A percentile compares a stretch with the other conserved stretches of the same genome.
Evolutionary conservation across 2,329 filamentous ascomycete genomes (phyloP).

Genomic region (Colletotrichum brevisporum): DNA sequence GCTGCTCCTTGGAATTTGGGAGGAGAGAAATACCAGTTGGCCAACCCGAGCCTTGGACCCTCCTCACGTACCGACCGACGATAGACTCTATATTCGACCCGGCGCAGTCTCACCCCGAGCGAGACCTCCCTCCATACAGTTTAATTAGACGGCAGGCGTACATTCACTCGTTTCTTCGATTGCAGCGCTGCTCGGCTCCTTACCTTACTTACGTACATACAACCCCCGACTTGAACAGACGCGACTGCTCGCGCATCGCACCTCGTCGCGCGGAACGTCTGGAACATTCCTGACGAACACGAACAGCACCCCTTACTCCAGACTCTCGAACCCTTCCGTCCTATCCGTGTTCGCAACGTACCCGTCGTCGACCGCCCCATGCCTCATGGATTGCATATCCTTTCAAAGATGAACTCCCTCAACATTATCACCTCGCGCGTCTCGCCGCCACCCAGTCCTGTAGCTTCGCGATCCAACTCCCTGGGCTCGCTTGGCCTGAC

Average conservation of each 20-base stretch:
- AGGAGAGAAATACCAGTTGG: slow-evolving; percentile 21
- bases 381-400: slow-evolving; percentile 68
- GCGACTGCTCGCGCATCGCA: slow-evolving; percentile 31
- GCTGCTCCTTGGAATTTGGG: slow-evolving; percentile 31
- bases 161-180: slow-evolving; percentile 31
- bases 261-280: slow-evolving; percentile 37
- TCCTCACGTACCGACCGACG: neutral
- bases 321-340: slow-evolving; percentile 9
- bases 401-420: slow-evolving; percentile 91
- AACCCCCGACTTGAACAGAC: slow-evolving; percentile 20
- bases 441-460: slow-evolving; percentile 71
- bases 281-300: slow-evolving; percentile 40
- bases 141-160: slow-evolving; percentile 14
- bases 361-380: slow-evolving; percentile 28
- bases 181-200: slow-evolving; percentile 8
- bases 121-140: slow-evolving; percentile 1
- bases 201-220: neutral
- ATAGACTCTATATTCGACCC: slow-evolving; percentile 12
- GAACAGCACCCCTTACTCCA: slow-evolving; percentile 30
- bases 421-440: slow-evolving; percentile 93
- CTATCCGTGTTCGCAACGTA: slow-evolving; percentile 8
- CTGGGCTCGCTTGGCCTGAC: slow-evolving; percentile 67
- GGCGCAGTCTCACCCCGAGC: slow-evolving; percentile 5
- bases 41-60: slow-evolving; percentile 15
- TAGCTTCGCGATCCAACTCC: slow-evolving; percentile 73